These are phyloP conservation scores for Globisporangium carolinianum DNA, from an alignment of 352 stramenopile species.

Conservation along the genomic window DNA sequence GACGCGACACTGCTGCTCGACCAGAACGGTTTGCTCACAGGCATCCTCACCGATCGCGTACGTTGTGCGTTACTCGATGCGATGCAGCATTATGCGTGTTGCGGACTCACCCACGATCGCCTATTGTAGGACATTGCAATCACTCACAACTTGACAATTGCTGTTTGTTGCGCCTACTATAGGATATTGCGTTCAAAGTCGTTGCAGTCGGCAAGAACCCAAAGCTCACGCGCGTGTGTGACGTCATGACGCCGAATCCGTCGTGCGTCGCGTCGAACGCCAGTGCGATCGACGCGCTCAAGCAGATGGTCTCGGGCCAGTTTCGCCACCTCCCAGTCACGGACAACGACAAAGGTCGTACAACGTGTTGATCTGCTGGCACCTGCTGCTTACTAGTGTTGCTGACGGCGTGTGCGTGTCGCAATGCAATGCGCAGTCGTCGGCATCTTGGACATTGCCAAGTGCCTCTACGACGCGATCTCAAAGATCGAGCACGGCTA, in stretches of 20 bases:
- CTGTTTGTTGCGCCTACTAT: neutral
- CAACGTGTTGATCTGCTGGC: neutral
- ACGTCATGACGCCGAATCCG: slow-evolving; percentile 94
- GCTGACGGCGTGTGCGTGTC: neutral
- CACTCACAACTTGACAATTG: no score
- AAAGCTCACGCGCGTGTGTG: slow-evolving; percentile 61
- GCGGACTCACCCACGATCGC: no score
- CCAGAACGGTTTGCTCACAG: slow-evolving; percentile 82
- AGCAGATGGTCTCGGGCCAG: slow-evolving; percentile 94
- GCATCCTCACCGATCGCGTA: slow-evolving; percentile 93
- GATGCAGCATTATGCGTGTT: no score
- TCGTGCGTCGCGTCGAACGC: slow-evolving; percentile 91
- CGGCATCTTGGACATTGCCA: slow-evolving; percentile 96
- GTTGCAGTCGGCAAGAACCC: slow-evolving; percentile 86
- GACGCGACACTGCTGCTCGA: slow-evolving; percentile 92
- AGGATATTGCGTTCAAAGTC: slow-evolving; percentile 93
- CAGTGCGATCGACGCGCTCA: slow-evolving; percentile 93
- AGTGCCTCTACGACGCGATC: slow-evolving; percentile 98
- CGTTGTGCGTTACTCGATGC: slow-evolving; percentile 4
- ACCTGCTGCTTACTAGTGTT: neutral
- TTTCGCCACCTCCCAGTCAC: slow-evolving; percentile 96
- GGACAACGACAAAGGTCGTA: slow-evolving; percentile 76
- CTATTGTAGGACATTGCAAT: no score
- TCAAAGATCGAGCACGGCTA: slow-evolving; percentile 92
- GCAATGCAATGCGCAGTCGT: slow-evolving; percentile 53